Evolutionary conservation across 805 yeast species (phyloP).

Genomic region (Ogataea trehalophila): DNA sequence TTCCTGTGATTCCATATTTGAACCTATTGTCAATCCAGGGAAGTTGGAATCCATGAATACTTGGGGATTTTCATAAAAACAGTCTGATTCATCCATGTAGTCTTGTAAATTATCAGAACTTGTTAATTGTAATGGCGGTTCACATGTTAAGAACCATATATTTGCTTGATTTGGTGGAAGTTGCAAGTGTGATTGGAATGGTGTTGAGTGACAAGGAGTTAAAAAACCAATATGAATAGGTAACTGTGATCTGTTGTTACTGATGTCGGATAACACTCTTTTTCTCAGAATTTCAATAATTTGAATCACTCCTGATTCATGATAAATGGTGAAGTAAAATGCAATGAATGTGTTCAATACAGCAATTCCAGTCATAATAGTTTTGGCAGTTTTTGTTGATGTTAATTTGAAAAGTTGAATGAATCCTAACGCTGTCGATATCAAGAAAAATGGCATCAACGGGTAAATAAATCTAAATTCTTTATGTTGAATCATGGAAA

Average conservation of each 20-base stretch:
- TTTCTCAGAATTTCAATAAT: constrained; percentile 51
- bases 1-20: constrained; percentile 1
- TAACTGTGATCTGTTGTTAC: background rate
- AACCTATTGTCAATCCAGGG: constrained; percentile 29
- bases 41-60: constrained; percentile 52
- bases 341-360: constrained; percentile 11
- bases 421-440: constrained; percentile 43
- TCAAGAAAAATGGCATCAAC: constrained; percentile 65
- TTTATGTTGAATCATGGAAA: constrained; percentile 73
- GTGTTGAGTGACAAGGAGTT: constrained; percentile 97
- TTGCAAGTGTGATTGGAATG: constrained; percentile 85
- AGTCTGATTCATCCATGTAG: constrained; percentile 86
- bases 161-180: constrained; percentile 36
- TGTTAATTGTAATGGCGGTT: constrained; percentile 66
- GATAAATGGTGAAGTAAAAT: constrained; percentile 49
- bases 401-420: constrained; percentile 5
- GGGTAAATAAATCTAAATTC: constrained; percentile 90
- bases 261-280: constrained; percentile 8
- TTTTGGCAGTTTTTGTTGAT: constrained; percentile 4
- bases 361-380: constrained; percentile 5
- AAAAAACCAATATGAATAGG: constrained; percentile 67
- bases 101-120: constrained; percentile 29
- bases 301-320: constrained; percentile 83
- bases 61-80: constrained; percentile 63
- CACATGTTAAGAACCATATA: constrained; percentile 85